These are phyloP conservation scores for Leucocoprinus leucothites DNA, from an alignment of 768 basidiomycete species.

Conservation along the genomic window DNA sequence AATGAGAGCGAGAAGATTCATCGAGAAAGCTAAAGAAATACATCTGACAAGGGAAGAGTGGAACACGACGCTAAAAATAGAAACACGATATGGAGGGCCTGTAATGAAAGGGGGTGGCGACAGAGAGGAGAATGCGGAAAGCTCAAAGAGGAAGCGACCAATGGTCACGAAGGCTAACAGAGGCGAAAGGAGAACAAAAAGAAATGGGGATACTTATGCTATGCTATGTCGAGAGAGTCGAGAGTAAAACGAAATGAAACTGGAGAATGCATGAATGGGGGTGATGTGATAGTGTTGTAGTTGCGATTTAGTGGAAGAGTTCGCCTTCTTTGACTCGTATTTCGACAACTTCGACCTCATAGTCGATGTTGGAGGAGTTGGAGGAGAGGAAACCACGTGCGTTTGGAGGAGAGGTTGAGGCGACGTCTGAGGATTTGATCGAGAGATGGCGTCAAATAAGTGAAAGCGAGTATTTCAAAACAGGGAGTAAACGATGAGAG, in stretches of 20 bases:
- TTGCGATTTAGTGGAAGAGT: conserved; percentile 54
- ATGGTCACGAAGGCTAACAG: neutral
- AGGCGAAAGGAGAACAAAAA: neutral
- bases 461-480: conserved; percentile 13
- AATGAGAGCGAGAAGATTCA: neutral
- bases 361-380: conserved; percentile 65
- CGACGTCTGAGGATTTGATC: conserved; percentile 46
- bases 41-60: neutral
- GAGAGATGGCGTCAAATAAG: conserved; percentile 14
- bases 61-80: neutral
- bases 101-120: neutral
- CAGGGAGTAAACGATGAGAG: conserved; percentile 17
- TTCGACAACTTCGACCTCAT: conserved; percentile 85
- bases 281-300: neutral
- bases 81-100: neutral
- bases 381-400: conserved; percentile 63
- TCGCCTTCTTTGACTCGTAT: conserved; percentile 82
- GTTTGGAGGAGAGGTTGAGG: conserved; percentile 80
- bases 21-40: conserved; percentile 1
- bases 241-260: neutral
- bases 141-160: neutral
- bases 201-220: neutral
- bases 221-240: neutral
- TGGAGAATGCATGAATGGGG: neutral
- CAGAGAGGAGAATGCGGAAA: neutral